phyloP scores from a whole-genome alignment of 2,329 filamentous ascomycete genomes.

The Biscogniauxia marginata region DNA sequence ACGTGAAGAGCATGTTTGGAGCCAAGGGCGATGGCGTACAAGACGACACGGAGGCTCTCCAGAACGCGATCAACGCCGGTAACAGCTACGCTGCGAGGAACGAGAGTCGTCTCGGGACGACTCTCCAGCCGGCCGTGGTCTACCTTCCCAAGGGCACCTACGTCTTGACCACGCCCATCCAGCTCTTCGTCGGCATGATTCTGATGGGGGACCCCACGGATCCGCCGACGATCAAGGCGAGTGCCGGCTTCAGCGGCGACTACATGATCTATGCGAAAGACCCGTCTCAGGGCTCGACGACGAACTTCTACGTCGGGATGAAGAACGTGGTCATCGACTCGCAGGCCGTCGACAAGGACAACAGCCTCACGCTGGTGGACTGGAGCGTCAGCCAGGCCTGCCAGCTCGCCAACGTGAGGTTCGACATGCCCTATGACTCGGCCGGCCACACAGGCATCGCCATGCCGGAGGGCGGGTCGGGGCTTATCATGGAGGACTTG shows the following conservation, averaged over 20 bases:
- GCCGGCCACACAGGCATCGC: conserved; percentile 35
- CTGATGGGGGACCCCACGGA: conserved; percentile 38
- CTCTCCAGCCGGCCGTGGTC: conserved; percentile 25
- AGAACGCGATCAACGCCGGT: conserved; percentile 17
- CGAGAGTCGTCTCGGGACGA: conserved; percentile 18
- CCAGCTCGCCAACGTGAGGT: conserved; percentile 37
- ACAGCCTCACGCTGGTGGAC: conserved; percentile 33
- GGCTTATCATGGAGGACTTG: conserved; percentile 21
- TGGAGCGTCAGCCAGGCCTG: conserved; percentile 40
- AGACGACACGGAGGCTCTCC: conserved; percentile 21
- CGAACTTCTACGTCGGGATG: conserved; percentile 37
- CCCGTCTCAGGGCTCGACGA: conserved; percentile 25
- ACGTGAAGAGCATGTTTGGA: conserved; percentile 15
- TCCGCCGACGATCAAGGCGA: conserved; percentile 27
- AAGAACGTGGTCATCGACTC: conserved; percentile 40
- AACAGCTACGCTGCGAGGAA: conserved; percentile 13
- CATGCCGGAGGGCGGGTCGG: conserved; percentile 20
- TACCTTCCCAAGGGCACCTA: conserved; percentile 29
- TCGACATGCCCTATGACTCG: conserved; percentile 35
- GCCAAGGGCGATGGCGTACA: conserved; percentile 21
- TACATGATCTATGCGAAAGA: conserved; percentile 31
- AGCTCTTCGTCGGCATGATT: conserved; percentile 33
- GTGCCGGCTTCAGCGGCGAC: conserved; percentile 18
- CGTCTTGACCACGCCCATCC: conserved; percentile 19
- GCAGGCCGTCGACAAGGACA: conserved; percentile 27